These are phyloP conservation scores for Penicillium hesseltinei DNA, from an alignment of 2,329 filamentous ascomycete species.

Conservation along the genomic window DNA sequence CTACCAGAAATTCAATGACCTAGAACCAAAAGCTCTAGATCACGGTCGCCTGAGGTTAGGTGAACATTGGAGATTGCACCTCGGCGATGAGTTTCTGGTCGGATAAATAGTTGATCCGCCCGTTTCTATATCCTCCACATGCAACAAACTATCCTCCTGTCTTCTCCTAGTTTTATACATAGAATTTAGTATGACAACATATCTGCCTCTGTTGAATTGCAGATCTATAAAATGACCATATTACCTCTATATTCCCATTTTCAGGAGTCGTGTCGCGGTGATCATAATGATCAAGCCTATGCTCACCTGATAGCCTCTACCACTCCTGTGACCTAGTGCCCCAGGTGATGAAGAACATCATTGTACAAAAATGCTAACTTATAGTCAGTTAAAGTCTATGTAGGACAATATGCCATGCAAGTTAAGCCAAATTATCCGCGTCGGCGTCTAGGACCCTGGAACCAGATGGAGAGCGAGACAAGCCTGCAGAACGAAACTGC, in stretches of 20 bases:
- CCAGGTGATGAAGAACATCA: constrained; percentile 9
- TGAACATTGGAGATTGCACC: constrained; percentile 1
- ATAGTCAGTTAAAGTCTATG: not conserved
- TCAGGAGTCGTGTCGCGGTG: not conserved
- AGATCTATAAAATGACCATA: not conserved
- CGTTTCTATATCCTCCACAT: not conserved
- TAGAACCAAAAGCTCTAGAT: constrained; percentile 2
- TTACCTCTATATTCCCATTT: not conserved
- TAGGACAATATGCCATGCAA: not conserved
- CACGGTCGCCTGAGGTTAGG: constrained; percentile 3
- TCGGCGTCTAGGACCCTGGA: constrained; percentile 4
- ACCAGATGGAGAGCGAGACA: constrained; percentile 17
- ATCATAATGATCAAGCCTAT: constrained; percentile 2
- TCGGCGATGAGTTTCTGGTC: constrained; percentile 11
- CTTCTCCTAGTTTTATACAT: not conserved
- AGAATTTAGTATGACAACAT: not conserved
- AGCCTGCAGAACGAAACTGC: constrained; percentile 7
- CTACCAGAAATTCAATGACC: not conserved
- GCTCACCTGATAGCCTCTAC: constrained; percentile 6
- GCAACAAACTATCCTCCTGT: not conserved
- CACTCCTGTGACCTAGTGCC: constrained; percentile 1
- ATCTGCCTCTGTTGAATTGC: not conserved
- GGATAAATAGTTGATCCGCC: constrained; percentile 6
- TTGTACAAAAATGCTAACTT: not conserved
- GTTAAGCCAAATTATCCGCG: not conserved